These are phyloP conservation scores for Lentinula aciculospora DNA, from an alignment of 768 basidiomycete species.

Conservation along the genomic window DNA sequence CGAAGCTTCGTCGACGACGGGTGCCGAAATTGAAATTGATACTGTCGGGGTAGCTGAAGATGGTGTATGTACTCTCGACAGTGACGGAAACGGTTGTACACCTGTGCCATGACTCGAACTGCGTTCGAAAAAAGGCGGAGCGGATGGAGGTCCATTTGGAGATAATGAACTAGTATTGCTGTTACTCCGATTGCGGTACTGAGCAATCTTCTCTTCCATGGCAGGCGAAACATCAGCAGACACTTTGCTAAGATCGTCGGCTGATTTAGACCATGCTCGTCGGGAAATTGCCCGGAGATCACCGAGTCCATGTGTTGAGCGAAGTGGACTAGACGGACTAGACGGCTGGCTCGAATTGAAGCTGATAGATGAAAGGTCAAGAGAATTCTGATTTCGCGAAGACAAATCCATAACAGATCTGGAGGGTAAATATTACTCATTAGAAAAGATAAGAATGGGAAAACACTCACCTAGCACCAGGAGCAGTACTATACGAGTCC, in stretches of 20 bases:
- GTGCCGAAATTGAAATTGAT: conserved; percentile 29
- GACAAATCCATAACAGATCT: conserved; percentile 64
- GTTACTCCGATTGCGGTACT: conserved; percentile 59
- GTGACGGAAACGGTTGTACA: conserved; percentile 38
- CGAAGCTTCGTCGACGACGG: conserved; percentile 14
- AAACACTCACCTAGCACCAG: conserved; percentile 47
- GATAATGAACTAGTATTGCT: conserved; percentile 36
- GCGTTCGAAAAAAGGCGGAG: conserved; percentile 18
- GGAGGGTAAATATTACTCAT: conserved; percentile 17
- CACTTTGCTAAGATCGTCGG: conserved; percentile 53
- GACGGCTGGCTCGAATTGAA: conserved; percentile 30
- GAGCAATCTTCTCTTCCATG: conserved; percentile 57
- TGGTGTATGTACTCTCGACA: conserved; percentile 16
- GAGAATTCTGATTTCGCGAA: conserved; percentile 35
- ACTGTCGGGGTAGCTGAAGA: conserved; percentile 21
- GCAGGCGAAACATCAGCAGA: conserved; percentile 28
- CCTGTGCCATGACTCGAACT: conserved; percentile 1
- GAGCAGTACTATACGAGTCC: conserved; percentile 42
- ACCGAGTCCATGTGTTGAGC: conserved; percentile 37
- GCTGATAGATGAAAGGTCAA: conserved; percentile 32
- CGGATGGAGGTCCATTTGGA: conserved; percentile 25
- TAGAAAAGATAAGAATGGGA: background rate
- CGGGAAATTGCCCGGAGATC: conserved; percentile 67
- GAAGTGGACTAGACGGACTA: conserved; percentile 24
- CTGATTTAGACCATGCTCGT: conserved; percentile 75